phyloP scores from a whole-genome alignment of 1,284 basidiomycete genomes.

The Mycosarcoma mackinlayi region DNA sequence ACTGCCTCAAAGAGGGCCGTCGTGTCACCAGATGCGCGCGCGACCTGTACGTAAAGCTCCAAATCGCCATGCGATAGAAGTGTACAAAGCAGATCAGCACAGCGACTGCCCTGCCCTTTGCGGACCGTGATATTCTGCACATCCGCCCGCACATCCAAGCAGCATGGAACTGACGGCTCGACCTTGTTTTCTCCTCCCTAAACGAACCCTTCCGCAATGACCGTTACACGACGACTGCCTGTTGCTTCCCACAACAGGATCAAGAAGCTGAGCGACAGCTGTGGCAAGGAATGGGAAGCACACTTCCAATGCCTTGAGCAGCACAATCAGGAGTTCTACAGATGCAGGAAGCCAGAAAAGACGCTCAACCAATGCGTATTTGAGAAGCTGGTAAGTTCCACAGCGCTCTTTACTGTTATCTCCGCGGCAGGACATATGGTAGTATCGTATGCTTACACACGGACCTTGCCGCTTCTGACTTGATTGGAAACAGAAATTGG shows the following conservation, averaged over 20 bases:
- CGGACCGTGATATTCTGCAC: neutral
- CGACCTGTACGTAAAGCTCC: slow-evolving; percentile 79
- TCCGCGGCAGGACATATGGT: too few species aligned
- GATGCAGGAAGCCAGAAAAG: slow-evolving; percentile 89
- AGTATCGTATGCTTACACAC: too few species aligned
- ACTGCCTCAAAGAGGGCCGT: slow-evolving; percentile 95
- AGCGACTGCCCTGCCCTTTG: too few species aligned
- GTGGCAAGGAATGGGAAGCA: slow-evolving; percentile 85
- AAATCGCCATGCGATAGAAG: neutral
- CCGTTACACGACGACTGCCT: too few species aligned
- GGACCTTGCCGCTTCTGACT: neutral
- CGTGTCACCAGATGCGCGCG: slow-evolving; percentile 95
- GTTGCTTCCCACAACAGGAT: slow-evolving; percentile 74
- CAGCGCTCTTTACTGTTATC: neutral
- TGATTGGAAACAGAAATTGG: slow-evolving; percentile 77
- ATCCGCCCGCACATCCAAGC: neutral
- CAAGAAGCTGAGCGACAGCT: slow-evolving; percentile 90
- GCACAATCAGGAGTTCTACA: slow-evolving; percentile 96
- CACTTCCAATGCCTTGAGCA: slow-evolving; percentile 96
- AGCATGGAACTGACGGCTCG: neutral
- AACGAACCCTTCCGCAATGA: too few species aligned
- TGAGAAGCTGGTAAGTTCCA: slow-evolving; percentile 81
- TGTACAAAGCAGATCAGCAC: too few species aligned
- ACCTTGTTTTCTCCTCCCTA: neutral
- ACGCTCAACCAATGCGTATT: slow-evolving; percentile 94